Conservation (phyloP, 768 basidiomycete species). For the Suillus tomentosus region DNA sequence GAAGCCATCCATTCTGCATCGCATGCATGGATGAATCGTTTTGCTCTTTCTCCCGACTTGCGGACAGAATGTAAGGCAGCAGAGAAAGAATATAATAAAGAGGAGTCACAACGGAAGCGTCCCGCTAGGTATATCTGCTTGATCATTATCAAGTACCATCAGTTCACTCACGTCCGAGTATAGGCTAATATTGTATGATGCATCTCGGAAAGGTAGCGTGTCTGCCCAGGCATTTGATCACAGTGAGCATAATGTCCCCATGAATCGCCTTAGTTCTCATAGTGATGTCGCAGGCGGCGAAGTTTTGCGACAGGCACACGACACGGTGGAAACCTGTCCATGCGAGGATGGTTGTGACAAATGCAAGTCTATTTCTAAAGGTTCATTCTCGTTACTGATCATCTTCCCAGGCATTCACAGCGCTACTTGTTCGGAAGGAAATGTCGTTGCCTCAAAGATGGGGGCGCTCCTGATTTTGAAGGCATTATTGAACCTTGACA, state of each 20-base stretch:
- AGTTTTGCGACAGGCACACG: constrained; percentile 59
- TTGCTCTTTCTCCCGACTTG: constrained; percentile 66
- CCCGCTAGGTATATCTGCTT: constrained; percentile 56
- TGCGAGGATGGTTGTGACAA: constrained; percentile 71
- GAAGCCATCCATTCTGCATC: constrained; percentile 85
- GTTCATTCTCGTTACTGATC: not conserved
- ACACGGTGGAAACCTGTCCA: constrained; percentile 57
- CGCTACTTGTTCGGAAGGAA: constrained; percentile 65
- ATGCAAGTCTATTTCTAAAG: constrained; percentile 47
- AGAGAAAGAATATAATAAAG: constrained; percentile 68
- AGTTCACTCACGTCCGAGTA: not conserved
- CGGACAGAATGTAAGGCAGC: constrained; percentile 82
- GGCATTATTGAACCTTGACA: constrained; percentile 52
- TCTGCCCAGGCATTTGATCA: constrained; percentile 84
- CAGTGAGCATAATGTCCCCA: constrained; percentile 40
- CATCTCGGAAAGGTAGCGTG: constrained; percentile 67
- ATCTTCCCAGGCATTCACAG: constrained; percentile 63
- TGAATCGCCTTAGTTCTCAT: constrained; percentile 5
- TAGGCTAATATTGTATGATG: constrained; percentile 83
- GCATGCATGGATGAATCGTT: constrained; percentile 82
- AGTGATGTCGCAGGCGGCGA: constrained; percentile 45
- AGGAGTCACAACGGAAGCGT: constrained; percentile 58
- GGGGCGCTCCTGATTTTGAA: constrained; percentile 73
- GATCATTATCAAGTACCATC: constrained; percentile 3
- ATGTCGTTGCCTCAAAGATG: constrained; percentile 70